phyloP scores from a whole-genome alignment of 2,329 filamentous ascomycete species.

The Sclerotinia spermophila region DNA sequence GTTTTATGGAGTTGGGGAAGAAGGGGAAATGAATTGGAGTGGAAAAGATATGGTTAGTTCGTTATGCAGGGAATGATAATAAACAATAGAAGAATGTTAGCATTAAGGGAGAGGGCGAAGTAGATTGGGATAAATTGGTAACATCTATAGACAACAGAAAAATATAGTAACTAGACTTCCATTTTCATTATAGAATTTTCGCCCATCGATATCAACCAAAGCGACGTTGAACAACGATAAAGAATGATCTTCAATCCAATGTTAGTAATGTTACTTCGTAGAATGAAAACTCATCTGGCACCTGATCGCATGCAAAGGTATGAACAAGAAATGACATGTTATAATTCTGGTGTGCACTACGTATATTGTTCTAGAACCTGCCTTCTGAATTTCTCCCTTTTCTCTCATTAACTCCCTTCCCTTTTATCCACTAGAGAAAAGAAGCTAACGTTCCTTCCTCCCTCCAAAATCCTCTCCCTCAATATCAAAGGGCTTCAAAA shows the following conservation, averaged over 20 bases:
- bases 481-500: too few species aligned
- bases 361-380: background rate
- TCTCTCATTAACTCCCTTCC: background rate
- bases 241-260: background rate
- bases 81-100: background rate
- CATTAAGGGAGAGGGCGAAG: background rate
- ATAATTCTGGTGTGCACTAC: background rate
- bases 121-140: background rate
- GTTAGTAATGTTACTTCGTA: background rate
- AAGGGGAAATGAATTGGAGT: background rate
- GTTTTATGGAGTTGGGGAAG: background rate
- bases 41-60: background rate
- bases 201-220: background rate
- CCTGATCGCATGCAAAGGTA: background rate
- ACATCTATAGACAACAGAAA: background rate
- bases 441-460: too few species aligned
- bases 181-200: background rate
- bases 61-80: background rate
- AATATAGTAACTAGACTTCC: background rate
- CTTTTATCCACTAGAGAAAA: too few species aligned
- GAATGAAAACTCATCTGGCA: background rate
- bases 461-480: too few species aligned
- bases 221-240: background rate
- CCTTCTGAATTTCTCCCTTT: background rate
- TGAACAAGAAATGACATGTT: background rate